These are phyloP conservation scores for Pittosporum tobira DNA, from an alignment of 129 eudicot species.

Conservation along the genomic window DNA sequence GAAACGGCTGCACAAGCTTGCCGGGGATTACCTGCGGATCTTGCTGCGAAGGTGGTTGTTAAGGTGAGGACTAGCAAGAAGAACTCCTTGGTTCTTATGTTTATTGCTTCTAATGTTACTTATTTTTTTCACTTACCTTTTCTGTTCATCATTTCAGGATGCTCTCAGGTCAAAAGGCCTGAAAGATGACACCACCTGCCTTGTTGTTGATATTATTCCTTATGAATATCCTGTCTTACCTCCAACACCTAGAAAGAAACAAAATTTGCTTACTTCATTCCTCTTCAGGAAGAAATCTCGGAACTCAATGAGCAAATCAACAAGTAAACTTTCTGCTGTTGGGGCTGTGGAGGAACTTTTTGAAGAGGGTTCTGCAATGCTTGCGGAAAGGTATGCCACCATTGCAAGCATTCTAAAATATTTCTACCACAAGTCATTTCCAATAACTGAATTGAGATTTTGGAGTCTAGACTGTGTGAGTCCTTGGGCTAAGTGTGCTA, in stretches of 20 bases:
- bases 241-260: conserved; percentile 62
- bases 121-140: not conserved
- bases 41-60: conserved; percentile 95
- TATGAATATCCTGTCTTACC: conserved; percentile 59
- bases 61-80: conserved; percentile 41
- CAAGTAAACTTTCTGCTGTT: conserved; percentile 66
- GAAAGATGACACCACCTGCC: conserved; percentile 97
- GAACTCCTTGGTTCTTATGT: not conserved
- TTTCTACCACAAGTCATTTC: no score
- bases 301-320: conserved; percentile 35
- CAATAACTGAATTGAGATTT: no score
- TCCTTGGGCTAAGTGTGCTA: not conserved
- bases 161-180: conserved; percentile 96
- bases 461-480: no score
- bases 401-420: not conserved
- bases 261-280: conserved; percentile 53
- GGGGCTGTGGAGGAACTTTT: conserved; percentile 94
- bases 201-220: conserved; percentile 93
- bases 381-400: conserved; percentile 70
- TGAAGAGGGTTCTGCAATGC: conserved; percentile 99
- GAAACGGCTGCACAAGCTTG: conserved; percentile 81
- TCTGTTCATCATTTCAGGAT: conserved; percentile 34
- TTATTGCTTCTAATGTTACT: not conserved
- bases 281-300: conserved; percentile 51
- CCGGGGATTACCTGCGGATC: conserved; percentile 91